Evolutionary conservation across 495 filamentous ascomycete species (phyloP), one percentile per base, ranked within the genome.

Genomic region (Lasiosphaeria miniovina): DNA sequence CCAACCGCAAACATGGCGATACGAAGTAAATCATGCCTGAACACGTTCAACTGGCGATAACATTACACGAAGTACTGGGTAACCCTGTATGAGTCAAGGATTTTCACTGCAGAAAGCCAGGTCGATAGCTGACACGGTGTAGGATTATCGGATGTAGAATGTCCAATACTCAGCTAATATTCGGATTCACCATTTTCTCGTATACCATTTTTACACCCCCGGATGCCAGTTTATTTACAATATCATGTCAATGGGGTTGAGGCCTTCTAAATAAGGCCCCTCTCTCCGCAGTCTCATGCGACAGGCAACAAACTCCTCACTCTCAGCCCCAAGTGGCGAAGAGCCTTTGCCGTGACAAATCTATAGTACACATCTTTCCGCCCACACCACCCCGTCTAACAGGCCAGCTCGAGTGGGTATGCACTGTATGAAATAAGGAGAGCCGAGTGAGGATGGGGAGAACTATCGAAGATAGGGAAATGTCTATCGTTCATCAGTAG

Each of bases 311-410:
- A 31, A 36, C 12, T 32, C 52, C 36, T 43, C 35, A 14, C 36
- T 9, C 15, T n/a, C 12, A 40, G 36, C 17, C 36, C 32, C 15
- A 8, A 41, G 6, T 12, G 10, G 8, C 7, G 8, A 54, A 54
- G 36, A 54, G 15, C 54, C 52, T 31, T 49, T 49, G 54, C 50
- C 43, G 41, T 51, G 55, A 59, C 36, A 60, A 49, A 17, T 63
- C 64, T 66, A 66, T 66, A 60, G 51, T 66, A 66, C 64, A 66
- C 36, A 53, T 43, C 49, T 15, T 57, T 54, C 53, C 33, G 34
- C 48, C 33, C 55, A 41, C 54, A 49, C 1, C 50, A 34, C 52
- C 53, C 57, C 38, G 38, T 45, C 45, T 34, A 48, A 49, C 48
- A 35, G 36, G 45, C 36, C 10, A 34, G 8, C 9, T 45, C 48